phyloP scores from a whole-genome alignment of 305 asterid species.

The Solanum hybrid region DNA sequence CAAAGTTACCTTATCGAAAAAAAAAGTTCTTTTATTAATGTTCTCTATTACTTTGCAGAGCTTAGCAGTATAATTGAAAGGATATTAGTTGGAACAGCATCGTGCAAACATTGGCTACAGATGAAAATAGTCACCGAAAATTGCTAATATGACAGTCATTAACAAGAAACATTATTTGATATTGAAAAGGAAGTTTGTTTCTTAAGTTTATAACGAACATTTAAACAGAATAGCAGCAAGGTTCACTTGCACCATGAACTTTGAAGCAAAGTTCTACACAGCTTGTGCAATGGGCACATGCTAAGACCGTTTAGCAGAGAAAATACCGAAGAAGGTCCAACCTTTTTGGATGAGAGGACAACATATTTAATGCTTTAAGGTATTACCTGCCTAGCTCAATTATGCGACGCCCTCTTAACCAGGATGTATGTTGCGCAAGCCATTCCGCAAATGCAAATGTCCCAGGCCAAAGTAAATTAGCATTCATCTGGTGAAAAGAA shows the following conservation, averaged over 20 bases:
- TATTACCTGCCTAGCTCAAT: conserved; percentile 79
- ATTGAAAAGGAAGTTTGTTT: neutral
- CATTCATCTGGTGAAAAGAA: conserved; percentile 82
- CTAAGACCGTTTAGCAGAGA: neutral
- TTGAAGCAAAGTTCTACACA: neutral
- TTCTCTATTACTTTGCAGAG: neutral
- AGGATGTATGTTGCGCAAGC: conserved; percentile 49
- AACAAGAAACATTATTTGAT: neutral
- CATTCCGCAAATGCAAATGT: conserved; percentile 85
- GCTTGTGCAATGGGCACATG: neutral
- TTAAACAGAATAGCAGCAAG: neutral
- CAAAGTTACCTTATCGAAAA: too few relatives aligned
- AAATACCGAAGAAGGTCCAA: neutral
- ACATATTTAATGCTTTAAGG: neutral
- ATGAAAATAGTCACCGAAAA: neutral
- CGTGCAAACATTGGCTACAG: neutral
- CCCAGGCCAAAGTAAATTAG: conserved; percentile 95
- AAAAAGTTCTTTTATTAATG: neutral
- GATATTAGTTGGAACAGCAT: neutral
- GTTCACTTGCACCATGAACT: neutral
- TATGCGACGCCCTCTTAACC: conserved; percentile 52
- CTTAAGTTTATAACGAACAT: neutral
- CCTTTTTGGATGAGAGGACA: neutral
- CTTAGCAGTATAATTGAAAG: neutral
- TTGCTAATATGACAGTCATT: neutral